These are phyloP conservation scores for Pleurotus ostreatus DNA, from an alignment of 768 basidiomycete genomes.

Conservation along the genomic window DNA sequence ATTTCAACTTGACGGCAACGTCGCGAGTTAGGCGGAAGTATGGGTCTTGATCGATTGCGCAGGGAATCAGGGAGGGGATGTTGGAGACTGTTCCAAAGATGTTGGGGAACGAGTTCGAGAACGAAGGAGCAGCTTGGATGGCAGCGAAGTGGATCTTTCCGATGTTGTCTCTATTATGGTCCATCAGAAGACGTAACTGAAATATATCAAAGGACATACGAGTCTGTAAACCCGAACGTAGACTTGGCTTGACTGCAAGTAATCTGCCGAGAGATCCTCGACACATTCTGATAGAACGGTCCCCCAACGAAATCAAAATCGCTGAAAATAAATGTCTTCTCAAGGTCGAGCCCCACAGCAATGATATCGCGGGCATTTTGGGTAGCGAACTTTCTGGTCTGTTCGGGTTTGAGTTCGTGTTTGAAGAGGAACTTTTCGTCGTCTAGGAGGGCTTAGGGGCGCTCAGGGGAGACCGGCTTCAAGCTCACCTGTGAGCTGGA, in stretches of 20 bases:
- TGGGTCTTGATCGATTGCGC: conserved; percentile 96
- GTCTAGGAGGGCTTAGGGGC: conserved; percentile 41
- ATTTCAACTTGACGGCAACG: conserved; percentile 89
- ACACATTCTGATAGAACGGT: conserved; percentile 90
- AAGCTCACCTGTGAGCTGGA: conserved; percentile 83
- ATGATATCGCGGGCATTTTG: conserved; percentile 96
- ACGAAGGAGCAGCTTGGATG: conserved; percentile 93
- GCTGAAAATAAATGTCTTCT: conserved; percentile 97
- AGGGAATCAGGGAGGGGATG: conserved; percentile 93
- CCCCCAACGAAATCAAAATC: conserved; percentile 89
- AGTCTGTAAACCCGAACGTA: conserved; percentile 95
- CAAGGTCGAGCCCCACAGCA: conserved; percentile 86
- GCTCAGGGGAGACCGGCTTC: conserved; percentile 9
- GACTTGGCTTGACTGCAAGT: conserved; percentile 92
- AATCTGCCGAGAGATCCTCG: conserved; percentile 88
- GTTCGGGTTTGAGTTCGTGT: conserved; percentile 86
- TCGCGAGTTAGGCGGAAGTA: conserved; percentile 99
- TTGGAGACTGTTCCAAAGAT: conserved; percentile 84
- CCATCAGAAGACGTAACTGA: background rate
- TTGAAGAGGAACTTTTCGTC: conserved; percentile 99
- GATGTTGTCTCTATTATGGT: conserved; percentile 78
- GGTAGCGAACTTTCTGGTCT: conserved; percentile 76
- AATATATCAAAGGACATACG: conserved; percentile 49
- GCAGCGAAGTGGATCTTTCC: conserved; percentile 97
- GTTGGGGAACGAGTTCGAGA: conserved; percentile 98